Conservation (phyloP, 257 asterid species). For the Thymus quinquecostatus region DNA sequence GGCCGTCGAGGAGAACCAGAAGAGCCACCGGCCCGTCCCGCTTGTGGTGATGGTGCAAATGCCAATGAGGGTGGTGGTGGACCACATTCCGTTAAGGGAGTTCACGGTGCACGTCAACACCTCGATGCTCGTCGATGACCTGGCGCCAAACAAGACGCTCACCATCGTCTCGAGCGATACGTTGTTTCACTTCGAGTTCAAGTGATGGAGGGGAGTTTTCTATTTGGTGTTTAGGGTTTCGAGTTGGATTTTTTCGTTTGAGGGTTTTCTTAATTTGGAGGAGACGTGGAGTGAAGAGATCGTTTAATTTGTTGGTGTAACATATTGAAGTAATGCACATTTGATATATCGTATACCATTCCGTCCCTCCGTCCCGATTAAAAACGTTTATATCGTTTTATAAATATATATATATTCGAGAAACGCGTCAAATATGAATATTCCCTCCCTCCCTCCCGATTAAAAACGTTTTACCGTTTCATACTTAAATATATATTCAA, state of each 20-base stretch:
- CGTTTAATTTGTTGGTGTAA: too few relatives aligned
- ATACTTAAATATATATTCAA: too few relatives aligned
- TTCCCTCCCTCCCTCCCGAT: too few relatives aligned
- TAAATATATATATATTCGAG: too few relatives aligned
- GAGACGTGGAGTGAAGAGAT: background rate
- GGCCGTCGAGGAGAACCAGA: conserved; percentile 30
- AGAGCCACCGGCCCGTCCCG: conserved; percentile 39
- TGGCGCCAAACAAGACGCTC: conserved; percentile 46
- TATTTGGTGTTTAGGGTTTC: background rate
- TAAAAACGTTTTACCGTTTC: too few relatives aligned
- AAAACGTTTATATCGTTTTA: too few relatives aligned
- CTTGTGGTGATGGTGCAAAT: conserved; percentile 44
- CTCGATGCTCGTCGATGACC: conserved; percentile 47
- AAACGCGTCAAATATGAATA: too few relatives aligned
- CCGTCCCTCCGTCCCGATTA: too few relatives aligned
- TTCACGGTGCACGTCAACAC: conserved; percentile 43
- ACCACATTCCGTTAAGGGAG: conserved; percentile 16
- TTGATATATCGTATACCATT: too few relatives aligned
- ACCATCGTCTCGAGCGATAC: conserved; percentile 40
- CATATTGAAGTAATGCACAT: too few relatives aligned
- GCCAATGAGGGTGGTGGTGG: conserved; percentile 44
- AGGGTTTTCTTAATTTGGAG: background rate
- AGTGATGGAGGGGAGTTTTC: background rate
- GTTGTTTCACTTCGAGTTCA: conserved; percentile 22
- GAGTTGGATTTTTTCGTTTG: background rate